Evolutionary conservation across 2,329 filamentous ascomycete species (phyloP), one percentile per base, ranked within the genome.

Genomic region (Dendryphion nanum): DNA sequence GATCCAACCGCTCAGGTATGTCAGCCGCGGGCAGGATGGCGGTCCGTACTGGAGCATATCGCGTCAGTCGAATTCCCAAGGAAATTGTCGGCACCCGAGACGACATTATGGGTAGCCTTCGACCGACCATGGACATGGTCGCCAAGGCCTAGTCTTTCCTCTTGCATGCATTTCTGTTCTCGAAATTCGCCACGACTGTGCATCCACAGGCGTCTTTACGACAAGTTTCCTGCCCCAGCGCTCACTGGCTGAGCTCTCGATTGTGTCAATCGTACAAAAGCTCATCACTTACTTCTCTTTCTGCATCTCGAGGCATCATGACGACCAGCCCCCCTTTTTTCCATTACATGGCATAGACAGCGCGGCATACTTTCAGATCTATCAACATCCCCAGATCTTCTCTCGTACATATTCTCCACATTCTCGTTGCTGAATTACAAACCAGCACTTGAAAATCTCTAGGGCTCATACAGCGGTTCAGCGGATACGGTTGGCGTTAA

Each of bases 11-110:
- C 34, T 88, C 82, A 30, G 89, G 86, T 35, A 82, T 95, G 53
- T 94, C 88, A 4, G 75, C 80, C 4, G 69, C 35, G 79, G 89
- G 58, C 70, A 81, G 35, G 73, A 81, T 44, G 85, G 87, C 54
- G 5, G 82, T 95, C 54, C 86, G 89, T 48, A 78, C 72, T 40
- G 90, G 90, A 48, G 89, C 89, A 31, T 91, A 94, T 57, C 86
- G 90, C 46, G 81, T 96, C 48, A 93, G 87, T 61, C 82, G 86
- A 34, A 77, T 96, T 44, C 89, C 90, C 0, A 83, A 81, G 41
- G 88, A 90, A 51, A 79, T 83, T 30, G 87, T 95, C 41, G 90
- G 89, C 48, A 89, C 87, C 3, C 77, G 76, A 55, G 79, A 85
- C 21, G 80, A 88, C 40, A 66, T 91, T 62, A 67, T 71, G 40